Percentiles rank a stretch among this genome's conserved stretches.
phyloP scores from a whole-genome alignment of 2,329 filamentous ascomycete species.

The Nothomitra cinnamomea region DNA sequence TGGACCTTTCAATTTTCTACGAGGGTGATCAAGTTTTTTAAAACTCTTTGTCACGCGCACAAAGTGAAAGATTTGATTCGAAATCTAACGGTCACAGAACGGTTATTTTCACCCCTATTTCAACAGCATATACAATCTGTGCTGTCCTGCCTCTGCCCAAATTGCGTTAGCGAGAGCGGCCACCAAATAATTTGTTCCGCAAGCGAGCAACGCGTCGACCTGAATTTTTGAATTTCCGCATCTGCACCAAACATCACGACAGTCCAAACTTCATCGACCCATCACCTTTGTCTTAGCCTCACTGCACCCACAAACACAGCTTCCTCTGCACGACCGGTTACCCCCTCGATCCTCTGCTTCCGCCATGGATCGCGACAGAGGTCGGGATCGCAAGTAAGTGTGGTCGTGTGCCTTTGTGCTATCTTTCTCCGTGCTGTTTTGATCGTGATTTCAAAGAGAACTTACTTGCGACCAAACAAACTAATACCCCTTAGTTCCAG shows the following conservation, averaged over 20 bases:
- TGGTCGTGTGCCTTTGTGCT: background rate
- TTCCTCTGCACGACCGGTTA: slow-evolving; percentile 6
- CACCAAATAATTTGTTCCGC: background rate
- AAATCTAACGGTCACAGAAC: too few species aligned
- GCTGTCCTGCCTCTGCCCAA: too few species aligned
- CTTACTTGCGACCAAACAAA: slow-evolving; percentile 22
- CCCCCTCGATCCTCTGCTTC: slow-evolving; percentile 20
- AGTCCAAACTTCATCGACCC: background rate
- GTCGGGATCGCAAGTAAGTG: slow-evolving; percentile 7
- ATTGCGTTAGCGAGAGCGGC: background rate
- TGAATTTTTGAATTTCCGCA: slow-evolving; percentile 3
- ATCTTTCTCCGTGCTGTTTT: background rate
- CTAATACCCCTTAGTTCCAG: background rate
- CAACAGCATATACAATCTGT: too few species aligned
- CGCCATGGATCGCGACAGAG: slow-evolving; percentile 16
- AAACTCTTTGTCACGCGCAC: too few species aligned
- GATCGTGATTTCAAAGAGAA: slow-evolving; percentile 8
- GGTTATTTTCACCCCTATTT: too few species aligned
- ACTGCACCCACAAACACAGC: slow-evolving; percentile 4
- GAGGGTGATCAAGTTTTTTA: too few species aligned
- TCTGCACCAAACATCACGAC: background rate
- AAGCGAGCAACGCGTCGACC: slow-evolving; percentile 3
- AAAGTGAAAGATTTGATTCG: too few species aligned
- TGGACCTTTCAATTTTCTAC: too few species aligned
- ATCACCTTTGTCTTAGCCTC: background rate